Percentiles rank a stretch among this genome's conserved stretches.
phyloP scores from a whole-genome alignment of 2,329 filamentous ascomycete species.

The Xenoacremonium recifei region DNA sequence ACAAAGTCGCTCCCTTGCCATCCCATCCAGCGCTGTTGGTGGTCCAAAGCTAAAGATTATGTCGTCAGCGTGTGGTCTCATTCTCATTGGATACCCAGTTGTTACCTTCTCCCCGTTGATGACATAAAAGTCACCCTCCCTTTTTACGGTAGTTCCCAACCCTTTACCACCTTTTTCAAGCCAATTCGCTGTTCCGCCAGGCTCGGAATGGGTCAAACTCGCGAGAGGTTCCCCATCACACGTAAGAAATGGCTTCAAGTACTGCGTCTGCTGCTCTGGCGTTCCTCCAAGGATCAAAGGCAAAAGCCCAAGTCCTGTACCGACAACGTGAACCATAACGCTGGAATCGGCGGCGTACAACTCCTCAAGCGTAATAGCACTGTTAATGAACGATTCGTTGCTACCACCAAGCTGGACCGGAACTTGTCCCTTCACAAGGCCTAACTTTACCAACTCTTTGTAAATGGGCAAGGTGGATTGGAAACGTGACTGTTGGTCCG shows the following conservation, averaged over 20 bases:
- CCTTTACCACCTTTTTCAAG: not conserved
- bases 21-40: constrained; percentile 56
- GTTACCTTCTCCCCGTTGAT: constrained; percentile 50
- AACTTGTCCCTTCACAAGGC: constrained; percentile 45
- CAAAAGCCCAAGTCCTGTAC: constrained; percentile 49
- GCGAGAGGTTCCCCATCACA: constrained; percentile 46
- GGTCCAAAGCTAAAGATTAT: constrained; percentile 42
- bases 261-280: constrained; percentile 35
- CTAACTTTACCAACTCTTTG: not conserved
- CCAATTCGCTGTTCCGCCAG: constrained; percentile 41
- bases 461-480: constrained; percentile 2
- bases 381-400: constrained; percentile 43
- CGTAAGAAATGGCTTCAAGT: constrained; percentile 6
- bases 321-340: constrained; percentile 49
- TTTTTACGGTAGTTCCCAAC: constrained; percentile 11
- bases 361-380: constrained; percentile 51
- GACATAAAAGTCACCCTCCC: constrained; percentile 49
- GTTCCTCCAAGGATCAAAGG: constrained; percentile 47
- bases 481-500: constrained; percentile 7
- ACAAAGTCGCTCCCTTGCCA: constrained; percentile 47
- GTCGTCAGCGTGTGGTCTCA: not conserved
- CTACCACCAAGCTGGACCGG: constrained; percentile 44
- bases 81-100: not conserved
- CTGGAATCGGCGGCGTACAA: constrained; percentile 50
- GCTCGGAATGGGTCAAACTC: constrained; percentile 51